phyloP scores from a whole-genome alignment of 208 protist genomes.

The Trypanosoma cruzi region DNA sequence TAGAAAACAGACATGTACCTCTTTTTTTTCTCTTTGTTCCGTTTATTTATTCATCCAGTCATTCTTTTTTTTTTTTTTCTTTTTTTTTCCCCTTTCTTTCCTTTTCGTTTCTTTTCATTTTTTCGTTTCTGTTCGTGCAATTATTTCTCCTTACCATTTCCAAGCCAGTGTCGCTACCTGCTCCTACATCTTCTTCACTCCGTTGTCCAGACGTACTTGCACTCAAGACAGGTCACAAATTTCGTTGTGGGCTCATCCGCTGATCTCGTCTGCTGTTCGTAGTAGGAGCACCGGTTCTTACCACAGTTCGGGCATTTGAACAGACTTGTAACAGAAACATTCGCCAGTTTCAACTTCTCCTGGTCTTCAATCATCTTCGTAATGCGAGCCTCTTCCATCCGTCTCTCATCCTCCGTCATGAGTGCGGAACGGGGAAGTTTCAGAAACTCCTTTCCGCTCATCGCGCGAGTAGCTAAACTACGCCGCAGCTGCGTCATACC shows the following conservation, averaged over 20 bases:
- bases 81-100: constrained; percentile 1
- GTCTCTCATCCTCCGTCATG: constrained; percentile 93
- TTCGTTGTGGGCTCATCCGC: constrained; percentile 98
- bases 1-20: too few species aligned
- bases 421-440: constrained; percentile 93
- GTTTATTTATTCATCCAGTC: not conserved
- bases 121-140: constrained; percentile 10
- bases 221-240: constrained; percentile 95
- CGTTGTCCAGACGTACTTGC: constrained; percentile 88
- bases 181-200: constrained; percentile 35
- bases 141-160: not conserved
- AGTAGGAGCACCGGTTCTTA: constrained; percentile 85
- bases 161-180: not conserved
- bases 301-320: constrained; percentile 89
- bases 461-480: constrained; percentile 91
- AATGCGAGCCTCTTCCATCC: constrained; percentile 84
- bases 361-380: constrained; percentile 82
- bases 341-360: constrained; percentile 64
- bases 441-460: constrained; percentile 87
- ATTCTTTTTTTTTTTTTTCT: constrained; percentile 9
- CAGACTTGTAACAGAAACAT: constrained; percentile 51
- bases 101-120: constrained; percentile 1
- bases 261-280: constrained; percentile 95
- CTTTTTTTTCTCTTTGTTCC: too few species aligned
- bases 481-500: constrained; percentile 75